phyloP scores from a whole-genome alignment of 176 grass and related monocot genomes.

The Lolium perenne region DNA sequence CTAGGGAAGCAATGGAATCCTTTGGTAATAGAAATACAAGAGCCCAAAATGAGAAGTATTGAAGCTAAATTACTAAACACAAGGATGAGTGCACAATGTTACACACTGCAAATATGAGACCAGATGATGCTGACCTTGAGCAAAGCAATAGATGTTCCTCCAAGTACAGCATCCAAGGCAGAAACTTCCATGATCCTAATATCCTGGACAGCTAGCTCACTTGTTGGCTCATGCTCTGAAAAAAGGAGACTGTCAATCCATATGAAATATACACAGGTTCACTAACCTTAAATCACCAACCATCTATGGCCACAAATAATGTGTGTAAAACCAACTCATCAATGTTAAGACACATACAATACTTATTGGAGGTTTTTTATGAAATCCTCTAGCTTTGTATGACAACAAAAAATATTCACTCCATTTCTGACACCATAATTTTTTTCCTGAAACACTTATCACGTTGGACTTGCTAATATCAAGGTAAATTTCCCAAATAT shows the following conservation, averaged over 20 bases:
- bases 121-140: conserved; percentile 48
- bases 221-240: conserved; percentile 32
- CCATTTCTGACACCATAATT: background rate
- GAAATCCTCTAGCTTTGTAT: background rate
- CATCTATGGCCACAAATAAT: conserved; percentile 2
- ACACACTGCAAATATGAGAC: background rate
- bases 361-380: background rate
- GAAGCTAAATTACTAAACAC: conserved; percentile 6
- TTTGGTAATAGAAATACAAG: background rate
- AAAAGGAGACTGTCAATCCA: conserved; percentile 31
- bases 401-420: background rate
- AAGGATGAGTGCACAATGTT: background rate
- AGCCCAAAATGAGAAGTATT: conserved; percentile 3
- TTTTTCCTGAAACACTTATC: background rate
- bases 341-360: conserved; percentile 3
- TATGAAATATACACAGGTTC: conserved; percentile 37
- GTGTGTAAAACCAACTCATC: background rate
- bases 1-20: background rate
- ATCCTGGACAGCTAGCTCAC: conserved; percentile 51
- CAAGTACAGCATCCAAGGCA: conserved; percentile 43
- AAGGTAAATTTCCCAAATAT: background rate
- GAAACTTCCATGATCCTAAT: conserved; percentile 42
- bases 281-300: conserved; percentile 23
- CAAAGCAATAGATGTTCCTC: conserved; percentile 41
- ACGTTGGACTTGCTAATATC: background rate